These are phyloP conservation scores for Wallemia mellicola DNA, from an alignment of 1,284 basidiomycete species.

Conservation along the genomic window DNA sequence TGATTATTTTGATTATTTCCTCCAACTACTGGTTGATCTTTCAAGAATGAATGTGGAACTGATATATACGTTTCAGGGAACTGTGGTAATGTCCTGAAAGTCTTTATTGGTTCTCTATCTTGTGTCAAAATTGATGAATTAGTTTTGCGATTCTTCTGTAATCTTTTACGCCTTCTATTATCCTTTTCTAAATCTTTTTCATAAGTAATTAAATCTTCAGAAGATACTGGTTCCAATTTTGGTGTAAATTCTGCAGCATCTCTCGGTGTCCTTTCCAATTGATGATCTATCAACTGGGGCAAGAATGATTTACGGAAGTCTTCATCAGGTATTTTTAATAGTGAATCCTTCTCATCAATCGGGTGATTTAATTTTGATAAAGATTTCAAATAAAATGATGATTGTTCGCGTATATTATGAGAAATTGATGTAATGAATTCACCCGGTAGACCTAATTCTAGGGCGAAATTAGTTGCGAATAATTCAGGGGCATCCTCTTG, in stretches of 20 bases:
- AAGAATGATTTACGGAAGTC: conserved; percentile 73
- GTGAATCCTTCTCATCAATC: not conserved
- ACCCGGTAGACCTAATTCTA: conserved; percentile 62
- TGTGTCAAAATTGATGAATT: conserved; percentile 23
- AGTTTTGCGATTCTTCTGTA: conserved; percentile 20
- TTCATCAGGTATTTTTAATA: conserved; percentile 28
- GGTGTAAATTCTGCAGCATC: not conserved
- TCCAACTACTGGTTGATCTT: not conserved
- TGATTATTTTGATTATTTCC: not conserved
- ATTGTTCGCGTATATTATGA: conserved; percentile 86
- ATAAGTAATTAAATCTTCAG: not conserved
- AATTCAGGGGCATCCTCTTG: conserved; percentile 45
- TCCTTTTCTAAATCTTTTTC: conserved; percentile 88
- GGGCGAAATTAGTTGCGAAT: conserved; percentile 62
- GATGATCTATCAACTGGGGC: conserved; percentile 34
- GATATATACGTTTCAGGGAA: conserved; percentile 1
- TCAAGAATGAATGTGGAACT: not conserved
- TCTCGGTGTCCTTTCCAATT: conserved; percentile 23
- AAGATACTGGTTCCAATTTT: conserved; percentile 21
- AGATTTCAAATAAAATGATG: conserved; percentile 67
- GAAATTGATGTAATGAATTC: conserved; percentile 92
- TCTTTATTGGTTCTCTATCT: conserved; percentile 74
- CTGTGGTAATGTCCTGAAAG: conserved; percentile 58
- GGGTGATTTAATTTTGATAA: conserved; percentile 27
- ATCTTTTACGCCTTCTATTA: conserved; percentile 43